Conservation (phyloP, 345 rosid species). For the Rhizophora apiculata region DNA sequence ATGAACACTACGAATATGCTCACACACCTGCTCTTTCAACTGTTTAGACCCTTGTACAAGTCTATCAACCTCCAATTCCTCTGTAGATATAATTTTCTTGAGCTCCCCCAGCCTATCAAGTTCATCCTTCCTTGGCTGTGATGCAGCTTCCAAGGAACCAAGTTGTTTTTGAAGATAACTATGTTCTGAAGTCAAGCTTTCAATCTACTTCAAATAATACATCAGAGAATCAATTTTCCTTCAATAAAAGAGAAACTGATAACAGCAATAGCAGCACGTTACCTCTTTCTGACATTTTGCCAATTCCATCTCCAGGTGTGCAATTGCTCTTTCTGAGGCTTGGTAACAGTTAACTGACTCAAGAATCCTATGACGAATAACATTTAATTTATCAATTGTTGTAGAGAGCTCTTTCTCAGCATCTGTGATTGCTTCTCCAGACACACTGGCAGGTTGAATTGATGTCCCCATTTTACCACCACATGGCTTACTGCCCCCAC, state of each 20-base stretch:
- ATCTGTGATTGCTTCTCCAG: constrained; percentile 57
- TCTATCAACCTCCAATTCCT: constrained; percentile 70
- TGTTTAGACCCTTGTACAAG: constrained; percentile 63
- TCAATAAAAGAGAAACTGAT: background rate
- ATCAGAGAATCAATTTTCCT: background rate
- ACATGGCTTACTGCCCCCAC: constrained; percentile 93
- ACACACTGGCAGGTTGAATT: constrained; percentile 70
- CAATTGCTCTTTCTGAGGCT: constrained; percentile 59
- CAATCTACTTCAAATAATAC: constrained; percentile 45
- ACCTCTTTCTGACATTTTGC: constrained; percentile 93
- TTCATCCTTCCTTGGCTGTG: constrained; percentile 74
- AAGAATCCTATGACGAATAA: constrained; percentile 51
- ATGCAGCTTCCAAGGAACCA: constrained; percentile 70
- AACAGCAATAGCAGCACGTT: constrained; percentile 7
- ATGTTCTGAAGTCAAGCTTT: constrained; percentile 73
- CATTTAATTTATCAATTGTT: constrained; percentile 50
- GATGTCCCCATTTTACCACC: constrained; percentile 98
- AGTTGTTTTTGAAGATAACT: constrained; percentile 72
- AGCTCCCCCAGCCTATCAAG: constrained; percentile 61
- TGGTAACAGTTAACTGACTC: constrained; percentile 66
- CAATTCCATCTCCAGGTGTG: constrained; percentile 72
- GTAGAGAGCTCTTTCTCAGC: constrained; percentile 73
- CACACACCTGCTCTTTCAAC: constrained; percentile 72
- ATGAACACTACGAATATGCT: background rate
- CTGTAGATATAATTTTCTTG: constrained; percentile 46